Base-by-base conservation (phyloP, 805 yeast genomes). In the Lachancea kluyveri region DNA sequence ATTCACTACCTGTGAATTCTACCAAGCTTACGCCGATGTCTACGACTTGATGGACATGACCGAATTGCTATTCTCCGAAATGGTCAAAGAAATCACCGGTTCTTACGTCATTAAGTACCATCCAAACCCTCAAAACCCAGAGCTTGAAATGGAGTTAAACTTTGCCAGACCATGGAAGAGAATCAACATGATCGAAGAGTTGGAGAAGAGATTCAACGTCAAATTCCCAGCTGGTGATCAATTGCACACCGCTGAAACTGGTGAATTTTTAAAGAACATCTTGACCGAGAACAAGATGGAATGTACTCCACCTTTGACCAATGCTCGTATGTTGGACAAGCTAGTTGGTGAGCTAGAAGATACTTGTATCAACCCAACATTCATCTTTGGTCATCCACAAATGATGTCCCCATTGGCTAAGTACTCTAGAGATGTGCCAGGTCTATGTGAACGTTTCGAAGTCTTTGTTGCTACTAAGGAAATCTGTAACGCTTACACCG, bases 341-440 rank as follows among this genome's bases (percentile, higher is more conserved):
- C 77, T 90, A 44, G 96, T 90, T 50, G 97, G 98, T 57, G 96
- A 86, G 61, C 75, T 81, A 62, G 98, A 90, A 70, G 96, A 88
- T 55, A 70, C 77, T 32, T 85, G 94, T 59, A 83, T 90, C 65
- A 92, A 85, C 72, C 98, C 98, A 51, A 92, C 97, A 28, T 90
- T 90, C 65, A 84, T 90, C 63, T 88, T 86, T 55, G 98, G 98
- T 51, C 98, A 90, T 64, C 98, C 98, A 39, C 96, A 90, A 70
- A 86, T 90, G 94, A 90, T 90, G 98, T 90, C 97, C 37, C 98
- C 98, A 46, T 74, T 90, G 65, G 98, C 98, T 59, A 90, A 90
- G 71, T 85, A 84, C 68, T 84, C 90, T 60, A 80, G 98, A 67
- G 72, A 79, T 40, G 72, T 74, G 43, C 94, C 95, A 40, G 98